These are phyloP conservation scores for Rhodotorula paludigena DNA, from an alignment of 768 basidiomycete genomes.

Conservation along the genomic window DNA sequence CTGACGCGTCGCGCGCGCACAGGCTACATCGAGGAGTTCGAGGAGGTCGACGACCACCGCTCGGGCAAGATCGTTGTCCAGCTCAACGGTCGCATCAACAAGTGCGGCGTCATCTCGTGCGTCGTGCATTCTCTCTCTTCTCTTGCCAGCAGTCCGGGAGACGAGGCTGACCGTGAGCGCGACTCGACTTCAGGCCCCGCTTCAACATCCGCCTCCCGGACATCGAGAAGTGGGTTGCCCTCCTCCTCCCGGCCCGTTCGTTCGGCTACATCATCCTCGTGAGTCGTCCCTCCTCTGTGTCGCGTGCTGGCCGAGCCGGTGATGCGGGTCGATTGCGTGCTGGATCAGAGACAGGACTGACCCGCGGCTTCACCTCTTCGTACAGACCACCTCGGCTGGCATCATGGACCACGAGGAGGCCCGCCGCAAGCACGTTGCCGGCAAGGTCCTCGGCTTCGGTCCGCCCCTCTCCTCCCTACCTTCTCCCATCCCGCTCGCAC, in stretches of 20 bases:
- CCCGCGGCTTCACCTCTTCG: background rate
- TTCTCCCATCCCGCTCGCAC: background rate
- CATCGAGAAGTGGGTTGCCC: constrained; percentile 95
- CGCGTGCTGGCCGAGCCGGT: no score
- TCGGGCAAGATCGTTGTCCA: constrained; percentile 97
- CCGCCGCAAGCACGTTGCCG: constrained; percentile 94
- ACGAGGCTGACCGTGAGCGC: constrained; percentile 1
- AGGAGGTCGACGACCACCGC: constrained; percentile 77
- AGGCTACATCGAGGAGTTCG: constrained; percentile 90
- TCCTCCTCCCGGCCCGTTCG: constrained; percentile 88
- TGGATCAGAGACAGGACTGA: background rate
- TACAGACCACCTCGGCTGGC: constrained; percentile 88
- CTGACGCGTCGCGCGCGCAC: constrained; percentile 49
- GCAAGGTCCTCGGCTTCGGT: constrained; percentile 59
- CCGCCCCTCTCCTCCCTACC: background rate
- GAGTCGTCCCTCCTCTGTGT: constrained; percentile 44
- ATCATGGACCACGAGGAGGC: constrained; percentile 99
- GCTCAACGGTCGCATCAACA: constrained; percentile 96
- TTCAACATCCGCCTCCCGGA: constrained; percentile 91
- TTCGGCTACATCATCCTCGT: constrained; percentile 96
- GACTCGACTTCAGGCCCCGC: constrained; percentile 68
- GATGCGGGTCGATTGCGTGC: no score
- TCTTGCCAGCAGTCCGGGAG: background rate
- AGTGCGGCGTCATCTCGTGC: constrained; percentile 94
- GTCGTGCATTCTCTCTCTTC: background rate